Conservation (phyloP, 2,329 filamentous ascomycete species). For the Sporothrix schenckii region DNA sequence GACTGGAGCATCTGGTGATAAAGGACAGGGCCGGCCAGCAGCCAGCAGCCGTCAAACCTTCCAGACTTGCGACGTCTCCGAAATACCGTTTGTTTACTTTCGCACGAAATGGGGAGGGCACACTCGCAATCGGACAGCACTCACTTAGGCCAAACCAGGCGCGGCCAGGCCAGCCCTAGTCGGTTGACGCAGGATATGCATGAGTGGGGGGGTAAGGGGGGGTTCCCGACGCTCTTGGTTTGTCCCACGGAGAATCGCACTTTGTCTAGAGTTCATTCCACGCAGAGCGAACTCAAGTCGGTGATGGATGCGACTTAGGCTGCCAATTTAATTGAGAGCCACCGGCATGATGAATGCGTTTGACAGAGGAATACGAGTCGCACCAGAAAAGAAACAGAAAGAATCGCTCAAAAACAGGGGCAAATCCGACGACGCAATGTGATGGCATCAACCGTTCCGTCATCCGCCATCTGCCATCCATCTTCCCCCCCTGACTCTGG, state of each 20-base stretch:
- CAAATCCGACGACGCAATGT: conserved; percentile 6
- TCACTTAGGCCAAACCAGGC: neutral
- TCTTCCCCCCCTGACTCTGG: too few species aligned
- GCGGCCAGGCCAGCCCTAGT: neutral
- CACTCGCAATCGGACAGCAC: conserved; percentile 3
- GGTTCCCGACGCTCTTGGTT: neutral
- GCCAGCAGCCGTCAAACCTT: neutral
- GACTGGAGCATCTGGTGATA: neutral
- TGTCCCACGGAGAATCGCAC: neutral
- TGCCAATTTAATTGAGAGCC: too few species aligned
- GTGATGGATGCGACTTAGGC: too few species aligned
- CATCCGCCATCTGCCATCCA: conserved; percentile 4
- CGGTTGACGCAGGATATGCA: conserved; percentile 15
- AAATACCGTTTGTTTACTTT: neutral
- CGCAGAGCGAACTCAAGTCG: too few species aligned
- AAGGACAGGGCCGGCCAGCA: conserved; percentile 17
- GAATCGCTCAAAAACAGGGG: neutral
- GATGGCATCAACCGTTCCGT: conserved; percentile 24
- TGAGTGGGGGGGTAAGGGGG: neutral
- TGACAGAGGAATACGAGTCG: conserved; percentile 1
- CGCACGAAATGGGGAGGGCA: neutral
- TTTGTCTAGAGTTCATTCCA: neutral
- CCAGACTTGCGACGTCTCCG: neutral
- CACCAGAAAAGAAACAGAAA: neutral
- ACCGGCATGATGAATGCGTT: neutral